Evolutionary conservation across 2,329 filamentous ascomycete genomes (phyloP).

Genomic region (Penicillium sp.): DNA sequence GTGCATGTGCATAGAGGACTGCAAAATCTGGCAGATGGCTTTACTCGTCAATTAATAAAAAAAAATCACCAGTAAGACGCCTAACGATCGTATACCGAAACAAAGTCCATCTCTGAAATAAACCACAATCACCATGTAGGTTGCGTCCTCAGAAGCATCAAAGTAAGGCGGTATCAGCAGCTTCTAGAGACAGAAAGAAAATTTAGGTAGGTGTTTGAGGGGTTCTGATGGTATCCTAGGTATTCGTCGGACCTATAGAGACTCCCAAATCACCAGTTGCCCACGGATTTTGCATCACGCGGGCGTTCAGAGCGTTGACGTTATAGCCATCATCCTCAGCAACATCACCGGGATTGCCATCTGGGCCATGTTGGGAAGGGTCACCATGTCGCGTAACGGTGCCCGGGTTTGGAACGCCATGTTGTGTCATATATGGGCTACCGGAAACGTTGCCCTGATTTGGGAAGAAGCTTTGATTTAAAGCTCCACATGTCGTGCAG

Average conservation of each 20-base stretch:
- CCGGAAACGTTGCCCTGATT: slow-evolving; percentile 39
- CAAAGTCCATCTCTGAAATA: not conserved
- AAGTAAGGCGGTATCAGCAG: not conserved
- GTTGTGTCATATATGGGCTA: slow-evolving; percentile 28
- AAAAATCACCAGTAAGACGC: not conserved
- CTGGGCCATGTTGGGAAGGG: slow-evolving; percentile 20
- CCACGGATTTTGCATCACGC: slow-evolving; percentile 32
- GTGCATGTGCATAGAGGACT: not conserved
- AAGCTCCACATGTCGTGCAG: slow-evolving; percentile 38
- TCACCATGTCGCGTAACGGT: slow-evolving; percentile 18
- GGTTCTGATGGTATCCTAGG: slow-evolving; percentile 1
- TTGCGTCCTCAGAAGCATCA: not conserved
- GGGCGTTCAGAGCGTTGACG: slow-evolving; percentile 23
- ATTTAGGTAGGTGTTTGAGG: not conserved
- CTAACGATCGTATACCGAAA: not conserved
- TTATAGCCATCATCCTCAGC: slow-evolving; percentile 25
- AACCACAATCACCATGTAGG: not conserved
- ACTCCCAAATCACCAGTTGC: slow-evolving; percentile 27
- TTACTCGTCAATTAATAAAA: not conserved
- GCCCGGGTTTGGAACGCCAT: slow-evolving; percentile 20
- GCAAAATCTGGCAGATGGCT: not conserved
- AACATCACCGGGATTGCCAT: slow-evolving; percentile 14
- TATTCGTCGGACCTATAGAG: slow-evolving; percentile 26
- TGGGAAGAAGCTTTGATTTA: slow-evolving; percentile 42
- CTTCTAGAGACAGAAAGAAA: not conserved